Evolutionary conservation across 371 early-diverging fungal genomes (phyloP), one percentile per base, ranked within the genome.

Genomic region (Syncephalis plumigaleata): DNA sequence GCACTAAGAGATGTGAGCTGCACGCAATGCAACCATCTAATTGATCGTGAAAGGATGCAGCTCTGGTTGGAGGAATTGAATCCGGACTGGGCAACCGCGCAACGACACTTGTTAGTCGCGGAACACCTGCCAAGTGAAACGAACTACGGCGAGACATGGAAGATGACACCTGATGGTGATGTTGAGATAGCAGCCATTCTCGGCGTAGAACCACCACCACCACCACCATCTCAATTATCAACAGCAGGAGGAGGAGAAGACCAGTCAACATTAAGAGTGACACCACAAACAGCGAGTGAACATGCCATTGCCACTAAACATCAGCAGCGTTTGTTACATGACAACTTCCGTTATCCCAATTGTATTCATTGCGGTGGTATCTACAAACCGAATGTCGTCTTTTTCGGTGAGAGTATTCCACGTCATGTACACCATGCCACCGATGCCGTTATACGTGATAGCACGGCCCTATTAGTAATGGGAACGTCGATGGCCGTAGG

Each of bases 111-210:
- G 4, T 31, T 11, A 2, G 81, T 84, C 84, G 63, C 61, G 7
- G 50, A 40, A 15, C 59, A 63, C 42, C 49, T 52, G 31, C 48
- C 51, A 39, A 31, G 39, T 21, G 52, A 67, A 53, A 52, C 53
- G 4, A 25, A 37, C 18, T 42, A 49, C 1, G 57, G 51, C 9
- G 55, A 61, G 9, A 60, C 61, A 44, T 67, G 70, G 0, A 59
- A 64, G n/a, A 70, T 79, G 26, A 80, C 81, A 42, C 91, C 94
- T 7, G 94, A 93, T 58, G 91, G 91, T 24, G 91, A 93, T 59
- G 78, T 83, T 0, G 85, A 88, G 16, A 55, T 83, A 46, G 71
- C 77, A 9, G 50, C 49, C 1, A 31, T 31, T 31, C 31, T 31
- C 4, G 31, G 31, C 31, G 31, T 31, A 11, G 31, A 31, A 11